phyloP scores from a whole-genome alignment of 1,139 yeast genomes.

The Suhomyces yuchorum region DNA sequence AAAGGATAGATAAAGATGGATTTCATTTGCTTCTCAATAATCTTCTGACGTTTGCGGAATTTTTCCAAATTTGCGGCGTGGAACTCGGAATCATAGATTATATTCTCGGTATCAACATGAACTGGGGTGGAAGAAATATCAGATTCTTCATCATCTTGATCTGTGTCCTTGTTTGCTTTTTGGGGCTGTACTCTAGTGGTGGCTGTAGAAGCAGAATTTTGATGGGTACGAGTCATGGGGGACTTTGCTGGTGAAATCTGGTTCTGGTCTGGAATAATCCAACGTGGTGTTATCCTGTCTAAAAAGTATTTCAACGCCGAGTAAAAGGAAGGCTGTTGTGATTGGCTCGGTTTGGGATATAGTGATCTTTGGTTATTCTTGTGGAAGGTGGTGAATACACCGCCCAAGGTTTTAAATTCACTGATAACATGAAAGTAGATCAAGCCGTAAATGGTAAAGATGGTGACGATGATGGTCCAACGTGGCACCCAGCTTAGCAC shows the following conservation, averaged over 20 bases:
- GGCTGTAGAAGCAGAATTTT: conserved; percentile 4
- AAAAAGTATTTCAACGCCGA: conserved; percentile 38
- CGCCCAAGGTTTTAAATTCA: conserved; percentile 58
- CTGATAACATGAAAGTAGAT: conserved; percentile 73
- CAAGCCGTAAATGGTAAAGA: conserved; percentile 65
- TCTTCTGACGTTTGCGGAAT: conserved; percentile 61
- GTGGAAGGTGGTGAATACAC: conserved; percentile 42
- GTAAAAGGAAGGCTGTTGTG: conserved; percentile 38
- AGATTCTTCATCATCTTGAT: conserved; percentile 11
- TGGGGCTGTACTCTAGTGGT: conserved; percentile 1
- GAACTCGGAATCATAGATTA: conserved; percentile 37
- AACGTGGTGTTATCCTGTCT: conserved; percentile 32
- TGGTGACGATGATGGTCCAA: conserved; percentile 62
- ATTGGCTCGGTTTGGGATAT: conserved; percentile 14
- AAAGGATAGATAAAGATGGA: conserved; percentile 82
- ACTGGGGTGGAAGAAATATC: conserved; percentile 15
- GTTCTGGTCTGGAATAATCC: conserved; percentile 31
- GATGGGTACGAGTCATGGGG: not conserved
- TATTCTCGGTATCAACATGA: conserved; percentile 21
- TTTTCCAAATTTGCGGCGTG: conserved; percentile 62
- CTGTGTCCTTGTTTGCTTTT: conserved; percentile 9
- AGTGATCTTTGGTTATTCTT: conserved; percentile 11
- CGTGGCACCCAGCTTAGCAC: conserved; percentile 85
- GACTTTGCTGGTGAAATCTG: not conserved
- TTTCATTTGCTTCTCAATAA: conserved; percentile 77